Conservation (phyloP, 768 basidiomycete genomes). For the Steccherinum ochraceum region DNA sequence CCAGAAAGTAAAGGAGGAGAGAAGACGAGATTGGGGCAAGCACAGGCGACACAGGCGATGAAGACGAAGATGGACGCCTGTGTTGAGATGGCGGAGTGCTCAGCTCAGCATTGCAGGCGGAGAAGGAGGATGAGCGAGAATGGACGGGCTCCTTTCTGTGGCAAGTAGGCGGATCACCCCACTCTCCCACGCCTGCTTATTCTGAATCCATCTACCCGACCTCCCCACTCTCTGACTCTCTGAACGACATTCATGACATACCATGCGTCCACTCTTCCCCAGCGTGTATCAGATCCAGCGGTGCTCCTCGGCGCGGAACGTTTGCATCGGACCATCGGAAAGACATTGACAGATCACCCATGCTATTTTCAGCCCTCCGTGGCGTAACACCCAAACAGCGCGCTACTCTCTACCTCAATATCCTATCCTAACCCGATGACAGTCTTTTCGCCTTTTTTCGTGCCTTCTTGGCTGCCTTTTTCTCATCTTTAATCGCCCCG, state of each 20-base stretch:
- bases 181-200: neutral
- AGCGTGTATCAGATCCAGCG: neutral
- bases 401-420: too few species aligned
- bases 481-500: neutral
- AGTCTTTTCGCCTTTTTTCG: constrained; percentile 30
- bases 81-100: too few species aligned
- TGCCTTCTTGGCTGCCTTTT: constrained; percentile 17
- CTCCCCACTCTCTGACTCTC: too few species aligned
- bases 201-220: neutral
- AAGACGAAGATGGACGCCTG: too few species aligned
- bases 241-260: too few species aligned
- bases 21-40: neutral
- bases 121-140: neutral
- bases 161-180: neutral
- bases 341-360: neutral
- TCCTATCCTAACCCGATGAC: neutral
- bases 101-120: too few species aligned
- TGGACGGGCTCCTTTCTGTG: neutral
- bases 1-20: neutral
- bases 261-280: neutral
- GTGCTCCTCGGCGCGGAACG: too few species aligned
- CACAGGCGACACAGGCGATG: neutral
- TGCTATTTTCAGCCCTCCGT: neutral
- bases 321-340: too few species aligned
- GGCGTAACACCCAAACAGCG: neutral